Evolutionary conservation across 345 rosid species (phyloP).

Genomic region (Ceriops tagal): DNA sequence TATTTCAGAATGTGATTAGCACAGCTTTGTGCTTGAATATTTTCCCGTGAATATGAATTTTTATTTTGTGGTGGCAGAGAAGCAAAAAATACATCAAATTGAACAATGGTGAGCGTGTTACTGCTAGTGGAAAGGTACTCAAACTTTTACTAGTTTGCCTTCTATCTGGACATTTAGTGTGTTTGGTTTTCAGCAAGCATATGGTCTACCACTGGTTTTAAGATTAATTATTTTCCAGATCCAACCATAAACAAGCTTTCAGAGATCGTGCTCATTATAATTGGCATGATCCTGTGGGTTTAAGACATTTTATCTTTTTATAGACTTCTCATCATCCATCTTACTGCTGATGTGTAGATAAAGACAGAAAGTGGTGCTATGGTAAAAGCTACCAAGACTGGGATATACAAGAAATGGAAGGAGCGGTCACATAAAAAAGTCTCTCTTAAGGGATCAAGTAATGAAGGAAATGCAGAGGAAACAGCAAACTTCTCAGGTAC

Average conservation of each 20-base stretch:
- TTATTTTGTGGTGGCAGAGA: conserved; percentile 52
- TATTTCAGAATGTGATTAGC: conserved; percentile 22
- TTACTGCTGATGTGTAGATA: conserved; percentile 38
- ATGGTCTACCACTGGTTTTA: too few relatives aligned
- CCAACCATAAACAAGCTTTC: too few relatives aligned
- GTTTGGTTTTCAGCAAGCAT: background rate
- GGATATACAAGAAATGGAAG: conserved; percentile 93
- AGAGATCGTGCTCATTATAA: too few relatives aligned
- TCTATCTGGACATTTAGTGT: too few relatives aligned
- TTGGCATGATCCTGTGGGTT: too few relatives aligned
- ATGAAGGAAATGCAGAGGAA: conserved; percentile 44
- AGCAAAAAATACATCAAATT: conserved; percentile 88
- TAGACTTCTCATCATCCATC: background rate
- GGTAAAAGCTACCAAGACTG: conserved; percentile 62
- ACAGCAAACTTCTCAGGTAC: conserved; percentile 49
- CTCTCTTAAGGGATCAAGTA: conserved; percentile 41
- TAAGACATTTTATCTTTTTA: too few relatives aligned
- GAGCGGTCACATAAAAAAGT: conserved; percentile 60
- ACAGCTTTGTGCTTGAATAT: background rate
- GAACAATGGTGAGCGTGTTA: conserved; percentile 91
- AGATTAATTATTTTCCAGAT: too few relatives aligned
- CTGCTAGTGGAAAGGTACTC: conserved; percentile 96
- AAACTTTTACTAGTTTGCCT: background rate
- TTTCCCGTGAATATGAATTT: conserved; percentile 4
- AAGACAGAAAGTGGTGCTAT: conserved; percentile 92